Conservation (phyloP, 805 yeast species). For the Scheffersomyces spartinae region DNA sequence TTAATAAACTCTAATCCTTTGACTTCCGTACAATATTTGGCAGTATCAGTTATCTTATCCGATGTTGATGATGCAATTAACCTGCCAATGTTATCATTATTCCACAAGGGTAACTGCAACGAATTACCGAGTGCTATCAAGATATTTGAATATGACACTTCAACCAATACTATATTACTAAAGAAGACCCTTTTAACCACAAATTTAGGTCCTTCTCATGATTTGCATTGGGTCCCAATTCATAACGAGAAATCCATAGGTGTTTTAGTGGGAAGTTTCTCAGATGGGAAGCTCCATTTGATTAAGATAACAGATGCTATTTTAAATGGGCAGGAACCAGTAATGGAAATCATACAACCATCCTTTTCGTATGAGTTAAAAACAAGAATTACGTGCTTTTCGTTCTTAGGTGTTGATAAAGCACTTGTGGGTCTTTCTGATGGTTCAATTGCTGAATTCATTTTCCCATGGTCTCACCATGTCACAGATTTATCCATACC, state of each 20-base stretch:
- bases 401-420: conserved; percentile 29
- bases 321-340: conserved; percentile 7
- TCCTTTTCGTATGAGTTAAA: conserved; percentile 14
- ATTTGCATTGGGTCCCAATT: conserved; percentile 28
- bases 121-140: conserved; percentile 12
- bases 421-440: conserved; percentile 47
- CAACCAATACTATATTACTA: too few relatives aligned
- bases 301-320: conserved; percentile 23
- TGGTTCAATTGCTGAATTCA: conserved; percentile 51
- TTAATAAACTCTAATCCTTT: conserved; percentile 15
- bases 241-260: conserved; percentile 22
- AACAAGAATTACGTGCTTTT: conserved; percentile 33
- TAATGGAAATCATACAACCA: conserved; percentile 8
- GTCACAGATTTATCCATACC: conserved; percentile 14
- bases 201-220: conserved; percentile 32
- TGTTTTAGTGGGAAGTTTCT: conserved; percentile 39
- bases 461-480: conserved; percentile 18
- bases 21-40: conserved; percentile 30
- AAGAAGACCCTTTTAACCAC: conserved; percentile 19
- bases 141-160: conserved; percentile 16
- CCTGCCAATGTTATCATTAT: conserved; percentile 21
- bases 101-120: conserved; percentile 35
- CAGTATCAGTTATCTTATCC: conserved; percentile 39
- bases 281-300: conserved; percentile 46
- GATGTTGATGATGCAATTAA: conserved; percentile 18